phyloP scores from a whole-genome alignment of 2,329 filamentous ascomycete species.

The Exserohilum turcica region DNA sequence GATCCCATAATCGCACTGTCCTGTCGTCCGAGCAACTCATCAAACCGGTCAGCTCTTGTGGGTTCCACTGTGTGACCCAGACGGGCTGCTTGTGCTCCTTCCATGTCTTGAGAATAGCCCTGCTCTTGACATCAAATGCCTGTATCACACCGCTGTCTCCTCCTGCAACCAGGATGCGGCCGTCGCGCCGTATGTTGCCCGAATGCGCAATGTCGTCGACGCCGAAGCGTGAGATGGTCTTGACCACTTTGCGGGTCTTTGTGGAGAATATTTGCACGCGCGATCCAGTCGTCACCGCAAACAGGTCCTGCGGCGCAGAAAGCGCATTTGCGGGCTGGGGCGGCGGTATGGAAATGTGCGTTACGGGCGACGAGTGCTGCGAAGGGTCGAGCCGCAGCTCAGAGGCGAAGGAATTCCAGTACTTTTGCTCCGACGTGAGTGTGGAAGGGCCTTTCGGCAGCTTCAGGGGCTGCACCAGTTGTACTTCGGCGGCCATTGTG shows the following conservation, averaged over 20 bases:
- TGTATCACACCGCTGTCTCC: conserved; percentile 92
- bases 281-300: conserved; percentile 92
- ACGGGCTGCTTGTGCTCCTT: conserved; percentile 91
- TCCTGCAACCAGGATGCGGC: conserved; percentile 85
- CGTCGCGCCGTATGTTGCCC: conserved; percentile 86
- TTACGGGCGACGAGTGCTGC: conserved; percentile 86
- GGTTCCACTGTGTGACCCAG: conserved; percentile 91
- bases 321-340: conserved; percentile 47
- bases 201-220: conserved; percentile 83
- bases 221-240: conserved; percentile 87
- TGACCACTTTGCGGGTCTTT: conserved; percentile 86
- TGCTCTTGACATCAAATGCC: conserved; percentile 88
- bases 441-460: conserved; percentile 81
- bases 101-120: conserved; percentile 95
- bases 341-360: conserved; percentile 78
- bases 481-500: conserved; percentile 83
- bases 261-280: conserved; percentile 93
- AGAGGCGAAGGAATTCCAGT: conserved; percentile 95
- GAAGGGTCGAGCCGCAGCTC: conserved; percentile 83
- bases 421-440: conserved; percentile 87
- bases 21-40: conserved; percentile 92
- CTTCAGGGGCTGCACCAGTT: conserved; percentile 79
- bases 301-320: conserved; percentile 64
- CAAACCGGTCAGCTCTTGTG: conserved; percentile 79
- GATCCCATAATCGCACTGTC: conserved; percentile 92